Percentiles rank a stretch among this genome's conserved stretches.
Evolutionary conservation across 192 early-diverging fungal genomes (phyloP).

Genomic region (Coemansia sp.): DNA sequence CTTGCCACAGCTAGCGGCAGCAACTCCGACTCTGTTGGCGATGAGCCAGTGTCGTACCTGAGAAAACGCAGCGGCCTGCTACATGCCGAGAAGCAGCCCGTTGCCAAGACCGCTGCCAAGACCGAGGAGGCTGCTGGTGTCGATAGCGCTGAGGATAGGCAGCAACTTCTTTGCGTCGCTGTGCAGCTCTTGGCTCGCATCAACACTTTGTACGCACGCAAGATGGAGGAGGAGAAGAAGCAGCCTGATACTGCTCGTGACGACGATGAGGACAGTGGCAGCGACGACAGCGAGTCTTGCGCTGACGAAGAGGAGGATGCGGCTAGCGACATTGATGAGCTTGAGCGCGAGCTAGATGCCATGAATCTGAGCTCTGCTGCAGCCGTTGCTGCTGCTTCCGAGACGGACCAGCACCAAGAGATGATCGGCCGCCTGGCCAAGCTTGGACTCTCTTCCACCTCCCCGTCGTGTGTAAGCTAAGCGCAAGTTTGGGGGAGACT

Average conservation of each 20-base stretch:
- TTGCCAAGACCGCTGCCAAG: background rate
- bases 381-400: background rate
- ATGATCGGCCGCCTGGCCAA: constrained; percentile 37
- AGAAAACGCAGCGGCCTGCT: constrained; percentile 34
- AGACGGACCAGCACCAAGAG: constrained; percentile 15
- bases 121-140: background rate
- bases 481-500: background rate
- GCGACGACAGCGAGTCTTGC: background rate
- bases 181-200: constrained; percentile 44
- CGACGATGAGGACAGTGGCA: background rate
- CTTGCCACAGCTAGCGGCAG: background rate
- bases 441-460: constrained; percentile 32
- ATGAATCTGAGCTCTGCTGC: constrained; percentile 22
- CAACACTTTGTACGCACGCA: constrained; percentile 43
- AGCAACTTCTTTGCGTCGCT: constrained; percentile 25
- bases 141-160: background rate
- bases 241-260: background rate
- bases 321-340: constrained; percentile 29
- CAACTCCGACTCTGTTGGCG: background rate
- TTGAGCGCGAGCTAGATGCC: constrained; percentile 46
- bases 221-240: constrained; percentile 22
- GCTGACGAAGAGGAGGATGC: constrained; percentile 3
- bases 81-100: background rate
- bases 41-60: constrained; percentile 51
- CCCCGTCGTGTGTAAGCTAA: constrained; percentile 12